phyloP scores from a whole-genome alignment of 192 early-diverging fungal species.

The Phlyctochytrium arcticum region DNA sequence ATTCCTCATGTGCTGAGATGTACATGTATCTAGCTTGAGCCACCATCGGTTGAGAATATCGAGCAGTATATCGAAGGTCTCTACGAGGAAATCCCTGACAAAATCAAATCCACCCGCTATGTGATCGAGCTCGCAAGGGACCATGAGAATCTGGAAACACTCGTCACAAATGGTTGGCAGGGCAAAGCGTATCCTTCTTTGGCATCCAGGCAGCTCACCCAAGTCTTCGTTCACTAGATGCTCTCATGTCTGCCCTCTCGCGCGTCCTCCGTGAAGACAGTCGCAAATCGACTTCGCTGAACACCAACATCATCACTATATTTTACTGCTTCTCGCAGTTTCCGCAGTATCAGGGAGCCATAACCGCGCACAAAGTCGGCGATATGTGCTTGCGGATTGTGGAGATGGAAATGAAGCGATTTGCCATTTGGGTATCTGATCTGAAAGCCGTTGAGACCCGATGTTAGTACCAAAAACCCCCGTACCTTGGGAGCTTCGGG shows the following conservation, averaged over 20 bases:
- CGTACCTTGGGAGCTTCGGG: background rate
- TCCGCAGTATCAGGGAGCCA: conserved; percentile 46
- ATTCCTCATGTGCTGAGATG: too few relatives aligned
- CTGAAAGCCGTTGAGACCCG: conserved; percentile 38
- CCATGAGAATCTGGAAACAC: conserved; percentile 41
- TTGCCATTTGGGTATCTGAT: conserved; percentile 44
- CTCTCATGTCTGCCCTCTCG: conserved; percentile 48
- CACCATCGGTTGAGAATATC: conserved; percentile 35
- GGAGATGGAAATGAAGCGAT: conserved; percentile 46
- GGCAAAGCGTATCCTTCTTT: background rate
- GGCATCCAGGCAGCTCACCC: background rate
- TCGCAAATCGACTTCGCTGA: conserved; percentile 46
- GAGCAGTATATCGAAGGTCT: conserved; percentile 52
- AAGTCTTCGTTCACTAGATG: conserved; percentile 12
- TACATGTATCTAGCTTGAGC: conserved; percentile 11
- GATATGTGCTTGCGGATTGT: conserved; percentile 54
- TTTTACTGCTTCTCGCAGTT: conserved; percentile 58
- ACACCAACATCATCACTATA: conserved; percentile 54
- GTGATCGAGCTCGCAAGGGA: conserved; percentile 44
- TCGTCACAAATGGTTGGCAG: conserved; percentile 37
- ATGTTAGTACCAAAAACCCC: conserved; percentile 9
- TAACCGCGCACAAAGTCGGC: conserved; percentile 56
- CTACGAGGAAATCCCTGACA: conserved; percentile 53
- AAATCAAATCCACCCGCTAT: conserved; percentile 40
- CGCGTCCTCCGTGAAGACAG: conserved; percentile 54